phyloP scores from a whole-genome alignment of 2,329 filamentous ascomycete species.

The Pseudogymnoascus sp. region DNA sequence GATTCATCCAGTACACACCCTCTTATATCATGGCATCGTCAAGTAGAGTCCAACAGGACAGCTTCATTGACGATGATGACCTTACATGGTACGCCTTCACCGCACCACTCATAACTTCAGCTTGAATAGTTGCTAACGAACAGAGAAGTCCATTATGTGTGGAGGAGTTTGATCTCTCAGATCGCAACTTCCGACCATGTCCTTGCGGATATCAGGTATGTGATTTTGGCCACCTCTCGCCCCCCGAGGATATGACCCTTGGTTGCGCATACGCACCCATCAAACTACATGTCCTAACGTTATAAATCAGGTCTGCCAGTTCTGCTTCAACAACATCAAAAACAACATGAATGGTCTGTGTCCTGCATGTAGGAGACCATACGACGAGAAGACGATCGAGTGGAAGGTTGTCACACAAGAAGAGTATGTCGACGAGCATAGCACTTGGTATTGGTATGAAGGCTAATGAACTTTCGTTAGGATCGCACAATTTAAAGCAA shows the following conservation, averaged over 20 bases:
- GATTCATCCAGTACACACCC: constrained; percentile 2
- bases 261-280: not conserved
- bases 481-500: constrained; percentile 66
- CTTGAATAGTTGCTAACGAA: constrained; percentile 22
- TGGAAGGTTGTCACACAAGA: constrained; percentile 93
- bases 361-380: constrained; percentile 91
- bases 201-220: constrained; percentile 95
- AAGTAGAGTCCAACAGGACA: constrained; percentile 46
- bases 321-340: constrained; percentile 99
- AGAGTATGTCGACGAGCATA: constrained; percentile 58
- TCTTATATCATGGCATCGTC: constrained; percentile 12
- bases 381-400: constrained; percentile 94
- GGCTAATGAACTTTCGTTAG: constrained; percentile 36
- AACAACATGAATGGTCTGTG: constrained; percentile 96
- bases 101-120: constrained; percentile 13
- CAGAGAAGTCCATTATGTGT: constrained; percentile 83
- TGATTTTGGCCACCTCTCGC: not conserved
- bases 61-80: constrained; percentile 65
- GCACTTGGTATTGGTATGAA: not conserved
- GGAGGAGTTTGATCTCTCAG: constrained; percentile 96
- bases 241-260: not conserved
- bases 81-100: constrained; percentile 52
- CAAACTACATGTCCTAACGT: not conserved
- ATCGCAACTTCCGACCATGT: constrained; percentile 94
- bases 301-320: constrained; percentile 78